Evolutionary conservation across 179 eudicot species (phyloP).

Genomic region (Patellifolia procumbens): DNA sequence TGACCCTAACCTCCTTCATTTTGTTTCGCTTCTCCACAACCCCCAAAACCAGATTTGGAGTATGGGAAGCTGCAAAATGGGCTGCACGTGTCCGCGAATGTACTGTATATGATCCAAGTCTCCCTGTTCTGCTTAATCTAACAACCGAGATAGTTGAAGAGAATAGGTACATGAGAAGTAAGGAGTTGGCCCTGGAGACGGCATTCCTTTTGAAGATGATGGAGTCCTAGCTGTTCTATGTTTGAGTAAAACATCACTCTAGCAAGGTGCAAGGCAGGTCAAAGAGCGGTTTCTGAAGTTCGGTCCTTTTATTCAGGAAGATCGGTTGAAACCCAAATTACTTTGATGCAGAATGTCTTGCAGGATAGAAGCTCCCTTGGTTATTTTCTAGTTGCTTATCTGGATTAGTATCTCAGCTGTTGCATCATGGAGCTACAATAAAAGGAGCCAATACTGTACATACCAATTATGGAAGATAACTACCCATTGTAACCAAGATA

Average conservation of each 20-base stretch:
- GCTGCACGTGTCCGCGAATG: slow-evolving; percentile 80
- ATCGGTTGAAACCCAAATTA: not conserved
- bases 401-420: not conserved
- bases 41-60: slow-evolving; percentile 63
- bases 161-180: slow-evolving; percentile 81
- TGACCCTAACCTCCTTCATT: not conserved
- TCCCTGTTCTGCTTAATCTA: slow-evolving; percentile 75
- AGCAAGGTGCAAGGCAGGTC: not conserved
- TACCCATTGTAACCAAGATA: too few species aligned
- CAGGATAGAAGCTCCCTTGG: not conserved
- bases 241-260: not conserved
- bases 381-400: not conserved
- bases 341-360: not conserved
- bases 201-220: slow-evolving; percentile 81
- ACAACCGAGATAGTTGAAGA: slow-evolving; percentile 82
- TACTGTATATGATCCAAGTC: slow-evolving; percentile 67
- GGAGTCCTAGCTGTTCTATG: slow-evolving; percentile 36
- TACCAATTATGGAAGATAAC: too few species aligned
- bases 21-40: not conserved
- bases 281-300: not conserved
- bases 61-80: slow-evolving; percentile 99
- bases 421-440: not conserved
- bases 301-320: not conserved
- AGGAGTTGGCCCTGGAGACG: slow-evolving; percentile 80
- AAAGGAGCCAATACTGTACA: too few species aligned